Conservation (phyloP, 1,139 yeast species). For the Hyphopichia khmerensis region DNA sequence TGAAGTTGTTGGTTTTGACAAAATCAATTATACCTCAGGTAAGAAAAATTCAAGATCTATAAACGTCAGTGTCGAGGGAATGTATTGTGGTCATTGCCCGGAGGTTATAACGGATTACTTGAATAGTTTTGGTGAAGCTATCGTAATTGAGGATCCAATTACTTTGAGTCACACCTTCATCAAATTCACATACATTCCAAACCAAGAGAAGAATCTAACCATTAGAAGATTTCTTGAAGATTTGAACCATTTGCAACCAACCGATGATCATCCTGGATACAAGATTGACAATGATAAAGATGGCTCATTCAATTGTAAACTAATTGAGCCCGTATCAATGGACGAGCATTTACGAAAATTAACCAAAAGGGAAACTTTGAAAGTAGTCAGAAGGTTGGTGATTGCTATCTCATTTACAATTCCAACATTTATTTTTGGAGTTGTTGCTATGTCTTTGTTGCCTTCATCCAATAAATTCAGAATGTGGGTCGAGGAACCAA, state of each 20-base stretch:
- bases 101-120: constrained; percentile 51
- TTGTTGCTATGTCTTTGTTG: constrained; percentile 67
- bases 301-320: constrained; percentile 47
- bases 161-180: constrained; percentile 56
- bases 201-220: constrained; percentile 43
- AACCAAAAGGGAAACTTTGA: constrained; percentile 48
- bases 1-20: constrained; percentile 37
- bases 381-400: constrained; percentile 46
- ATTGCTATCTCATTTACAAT: constrained; percentile 56
- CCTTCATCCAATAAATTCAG: constrained; percentile 43
- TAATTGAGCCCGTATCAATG: constrained; percentile 57
- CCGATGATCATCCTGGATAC: constrained; percentile 18
- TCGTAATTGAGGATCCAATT: constrained; percentile 56
- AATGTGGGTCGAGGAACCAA: constrained; percentile 57
- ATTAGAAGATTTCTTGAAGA: constrained; percentile 53
- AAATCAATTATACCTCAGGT: constrained; percentile 45
- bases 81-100: constrained; percentile 74
- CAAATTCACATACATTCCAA: constrained; percentile 64
- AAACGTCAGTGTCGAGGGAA: constrained; percentile 59
- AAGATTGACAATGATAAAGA: constrained; percentile 15
- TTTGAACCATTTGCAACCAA: constrained; percentile 44
- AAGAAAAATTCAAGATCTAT: constrained; percentile 53
- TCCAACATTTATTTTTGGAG: constrained; percentile 69
- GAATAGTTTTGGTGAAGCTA: constrained; percentile 53
- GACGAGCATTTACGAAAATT: constrained; percentile 62